phyloP scores from a whole-genome alignment of 257 asterid species.

The Forsythia viridissima region DNA sequence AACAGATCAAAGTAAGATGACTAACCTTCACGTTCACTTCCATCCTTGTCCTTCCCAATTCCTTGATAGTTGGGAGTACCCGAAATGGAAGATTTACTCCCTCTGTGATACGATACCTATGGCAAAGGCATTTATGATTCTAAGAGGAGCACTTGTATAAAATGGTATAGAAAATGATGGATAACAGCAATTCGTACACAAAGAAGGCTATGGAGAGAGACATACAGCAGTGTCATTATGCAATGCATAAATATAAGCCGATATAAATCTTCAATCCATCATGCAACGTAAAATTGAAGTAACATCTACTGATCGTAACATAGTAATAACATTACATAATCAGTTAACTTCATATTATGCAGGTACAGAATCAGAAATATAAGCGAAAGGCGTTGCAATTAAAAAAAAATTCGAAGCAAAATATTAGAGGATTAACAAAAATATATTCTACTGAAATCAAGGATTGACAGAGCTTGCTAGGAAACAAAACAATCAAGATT shows the following conservation, averaged over 20 bases:
- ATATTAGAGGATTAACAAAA: neutral
- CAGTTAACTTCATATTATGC: neutral
- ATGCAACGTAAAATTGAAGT: too few relatives aligned
- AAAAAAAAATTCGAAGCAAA: neutral
- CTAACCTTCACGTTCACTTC: constrained; percentile 99
- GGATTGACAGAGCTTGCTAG: too few relatives aligned
- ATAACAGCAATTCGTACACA: neutral
- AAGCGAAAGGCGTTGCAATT: neutral
- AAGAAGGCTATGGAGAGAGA: neutral
- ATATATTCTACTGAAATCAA: too few relatives aligned
- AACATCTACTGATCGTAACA: neutral
- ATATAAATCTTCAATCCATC: neutral
- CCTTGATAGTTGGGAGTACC: constrained; percentile 97
- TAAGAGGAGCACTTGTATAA: constrained; percentile 19
- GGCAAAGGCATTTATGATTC: constrained; percentile 25
- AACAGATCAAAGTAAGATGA: constrained; percentile 23
- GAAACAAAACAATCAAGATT: too few relatives aligned
- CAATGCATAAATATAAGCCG: neutral
- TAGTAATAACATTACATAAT: neutral
- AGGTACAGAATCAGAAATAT: neutral
- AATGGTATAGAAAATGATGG: neutral
- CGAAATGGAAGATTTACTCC: constrained; percentile 99
- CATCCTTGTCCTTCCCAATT: constrained; percentile 98
- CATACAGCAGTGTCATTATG: neutral
- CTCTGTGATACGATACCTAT: constrained; percentile 95